phyloP scores from a whole-genome alignment of 2,329 filamentous ascomycete species.

The Amphichorda felina region DNA sequence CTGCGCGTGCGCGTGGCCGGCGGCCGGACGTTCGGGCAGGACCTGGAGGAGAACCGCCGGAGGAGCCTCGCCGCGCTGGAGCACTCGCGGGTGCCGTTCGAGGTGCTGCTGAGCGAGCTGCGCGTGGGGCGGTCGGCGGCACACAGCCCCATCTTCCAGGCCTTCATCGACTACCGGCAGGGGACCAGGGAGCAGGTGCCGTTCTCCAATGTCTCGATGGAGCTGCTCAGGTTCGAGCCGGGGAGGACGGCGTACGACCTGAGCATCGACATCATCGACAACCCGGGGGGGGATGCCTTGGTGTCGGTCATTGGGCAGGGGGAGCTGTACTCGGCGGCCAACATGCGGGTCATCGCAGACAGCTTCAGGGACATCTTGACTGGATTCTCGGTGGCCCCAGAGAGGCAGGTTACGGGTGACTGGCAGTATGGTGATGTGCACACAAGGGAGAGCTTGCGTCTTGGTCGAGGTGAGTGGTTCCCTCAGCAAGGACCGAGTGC shows the following conservation, averaged over 20 bases:
- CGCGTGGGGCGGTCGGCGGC: constrained; percentile 22
- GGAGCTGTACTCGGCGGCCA: too few species aligned
- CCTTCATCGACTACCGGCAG: constrained; percentile 19
- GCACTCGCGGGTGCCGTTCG: constrained; percentile 34
- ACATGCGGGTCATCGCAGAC: too few species aligned
- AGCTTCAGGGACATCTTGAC: too few species aligned
- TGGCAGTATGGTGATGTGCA: too few species aligned
- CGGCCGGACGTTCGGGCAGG: constrained; percentile 9
- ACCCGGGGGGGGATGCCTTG: too few species aligned
- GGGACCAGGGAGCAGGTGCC: constrained; percentile 9
- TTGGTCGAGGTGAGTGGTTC: constrained; percentile 2
- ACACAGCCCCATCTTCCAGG: constrained; percentile 36
- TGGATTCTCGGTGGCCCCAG: too few species aligned
- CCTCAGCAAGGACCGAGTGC: background rate
- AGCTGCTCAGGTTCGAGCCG: constrained; percentile 6
- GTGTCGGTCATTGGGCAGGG: too few species aligned
- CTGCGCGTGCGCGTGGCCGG: constrained; percentile 20
- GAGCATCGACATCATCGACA: constrained; percentile 23
- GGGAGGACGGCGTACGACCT: constrained; percentile 16
- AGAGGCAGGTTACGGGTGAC: too few species aligned
- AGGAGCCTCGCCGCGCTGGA: constrained; percentile 21
- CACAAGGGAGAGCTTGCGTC: too few species aligned
- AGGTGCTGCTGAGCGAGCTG: constrained; percentile 31
- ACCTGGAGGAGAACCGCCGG: constrained; percentile 9
- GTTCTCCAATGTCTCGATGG: constrained; percentile 8